Evolutionary conservation across 352 stramenopile genomes (phyloP), one percentile per base, ranked within the genome.

Genomic region (Phytophthora meadii): DNA sequence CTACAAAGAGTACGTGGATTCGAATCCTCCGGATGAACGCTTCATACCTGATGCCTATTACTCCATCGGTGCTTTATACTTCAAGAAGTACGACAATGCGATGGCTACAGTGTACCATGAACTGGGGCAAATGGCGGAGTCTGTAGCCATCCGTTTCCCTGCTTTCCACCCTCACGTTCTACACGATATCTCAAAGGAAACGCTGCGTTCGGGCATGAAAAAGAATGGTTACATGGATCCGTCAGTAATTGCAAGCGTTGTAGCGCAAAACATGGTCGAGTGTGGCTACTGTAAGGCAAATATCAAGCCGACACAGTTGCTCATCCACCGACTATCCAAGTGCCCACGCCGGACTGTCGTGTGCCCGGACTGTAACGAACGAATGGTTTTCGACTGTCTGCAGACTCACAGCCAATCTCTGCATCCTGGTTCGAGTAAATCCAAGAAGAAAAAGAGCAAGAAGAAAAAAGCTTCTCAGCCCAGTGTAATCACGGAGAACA

Each of bases 11-110:
- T 79, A 79, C 39, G 59, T 79, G 3, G 49, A 68, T 5, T 70
- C 40, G 2, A 63, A 68, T 36, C 40, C 72, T 57, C 68, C 68
- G 1, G 63, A 79, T 27, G 72, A 77, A n/a, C 46, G 61, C n/a
- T 77, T 70, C 28, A 67, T 79, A 27, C 68, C 72, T 0, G 72
- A 79, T 17, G 72, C 72, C 1, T 77, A 72, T 17, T 76, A 74
- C 57, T 62, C 59, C 0, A 61, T 79, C 45, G 72, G 63, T 9
- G 64, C 68, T 10, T 12, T 79, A 17, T 68, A 74, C 42, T 63
- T 77, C 15, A 64, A 68, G 14, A 49, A 73, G 24, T 57, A 44
- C 27, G 37, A 79, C 48, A 51, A 72, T 53, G 24, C 51, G 0
- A 72, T 67, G 60, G 72, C 68, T 24, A 51, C 65, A 40, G 52